These are phyloP conservation scores for Carex littledalei DNA, from an alignment of 176 grass and related monocot species.

Conservation along the genomic window DNA sequence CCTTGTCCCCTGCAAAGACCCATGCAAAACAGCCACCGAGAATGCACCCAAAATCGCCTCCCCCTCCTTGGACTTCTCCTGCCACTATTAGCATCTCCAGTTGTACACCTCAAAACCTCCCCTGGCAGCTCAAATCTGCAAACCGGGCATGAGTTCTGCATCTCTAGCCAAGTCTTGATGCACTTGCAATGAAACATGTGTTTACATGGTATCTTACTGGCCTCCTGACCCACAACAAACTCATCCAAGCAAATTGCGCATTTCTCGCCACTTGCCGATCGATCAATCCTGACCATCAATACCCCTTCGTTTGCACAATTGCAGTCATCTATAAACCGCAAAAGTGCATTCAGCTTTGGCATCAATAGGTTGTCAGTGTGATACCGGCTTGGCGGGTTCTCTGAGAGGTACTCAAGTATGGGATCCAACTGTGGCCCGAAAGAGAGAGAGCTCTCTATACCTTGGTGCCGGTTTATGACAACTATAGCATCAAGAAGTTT, in stretches of 20 bases:
- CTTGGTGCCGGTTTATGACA: background rate
- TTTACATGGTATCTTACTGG: conserved; percentile 63
- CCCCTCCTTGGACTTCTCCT: background rate
- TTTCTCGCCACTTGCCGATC: background rate
- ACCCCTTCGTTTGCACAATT: background rate
- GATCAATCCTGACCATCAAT: background rate
- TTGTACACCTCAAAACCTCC: conserved; percentile 15
- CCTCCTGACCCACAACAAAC: conserved; percentile 45
- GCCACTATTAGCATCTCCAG: background rate
- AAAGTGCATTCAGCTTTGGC: background rate
- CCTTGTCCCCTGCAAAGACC: background rate
- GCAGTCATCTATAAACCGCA: background rate
- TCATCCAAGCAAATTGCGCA: conserved; percentile 78
- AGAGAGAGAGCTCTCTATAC: background rate
- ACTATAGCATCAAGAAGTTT: conserved; percentile 20
- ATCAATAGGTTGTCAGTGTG: background rate
- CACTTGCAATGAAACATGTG: conserved; percentile 66
- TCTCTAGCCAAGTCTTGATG: conserved; percentile 70
- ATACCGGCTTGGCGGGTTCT: background rate
- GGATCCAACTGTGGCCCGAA: background rate
- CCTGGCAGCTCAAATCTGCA: conserved; percentile 65
- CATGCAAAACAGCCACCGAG: background rate
- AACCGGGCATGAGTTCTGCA: conserved; percentile 74
- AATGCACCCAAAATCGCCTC: background rate
- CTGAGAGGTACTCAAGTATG: background rate